Base-by-base conservation (phyloP, 495 filamentous ascomycete species). In the Aspergillus haitiensis region DNA sequence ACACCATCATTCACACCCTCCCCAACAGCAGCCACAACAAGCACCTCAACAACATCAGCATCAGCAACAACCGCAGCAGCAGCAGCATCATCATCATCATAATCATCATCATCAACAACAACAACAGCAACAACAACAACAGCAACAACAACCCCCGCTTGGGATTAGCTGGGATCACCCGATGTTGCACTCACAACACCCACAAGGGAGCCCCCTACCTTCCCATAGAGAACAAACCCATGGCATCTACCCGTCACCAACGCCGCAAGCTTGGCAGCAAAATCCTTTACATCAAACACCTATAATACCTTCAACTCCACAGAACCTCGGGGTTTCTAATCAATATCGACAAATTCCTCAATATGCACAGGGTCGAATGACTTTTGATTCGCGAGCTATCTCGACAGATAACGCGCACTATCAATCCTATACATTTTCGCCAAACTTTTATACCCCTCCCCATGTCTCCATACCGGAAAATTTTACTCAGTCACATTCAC, bases 111-210 rank as follows among this genome's bases (percentile, higher is more conserved):
- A 69, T 39, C 68, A 65, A 33, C 55, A 57, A 44, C 48, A 59
- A 15, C 72, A 70, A 50, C 67, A 67, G 31, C 70, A 53, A 53
- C 67, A 66, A 50, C 76, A 70, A 58, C 50, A 59, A 55, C 70
- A 64, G 13, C 60, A 59, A 33, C 59, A 63, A 31, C 61, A 66
- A 27, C 57, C 42, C 2, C 73, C 70, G 0, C 55, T 68, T 64
- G 71, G 70, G 31, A 77, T 77, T 45, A 61, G 61, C 31, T 75
- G 74, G 72, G 70, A 75, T 49, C 71, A 71, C 55, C 70, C 67
- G 33, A 68, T 71, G 10, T 71, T 70, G 56, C 70, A 64, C 48
- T 72, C 68, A 55, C 67, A 59, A 58, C 70, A 56, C 55, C 68
- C 69, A n/a, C 71, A 68, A 49, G 70, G 59, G 15, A 73, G 57